Percentiles rank a stretch among this genome's conserved stretches.
Evolutionary conservation across 331 rosid genomes (phyloP).

Genomic region (Quercus phellos): DNA sequence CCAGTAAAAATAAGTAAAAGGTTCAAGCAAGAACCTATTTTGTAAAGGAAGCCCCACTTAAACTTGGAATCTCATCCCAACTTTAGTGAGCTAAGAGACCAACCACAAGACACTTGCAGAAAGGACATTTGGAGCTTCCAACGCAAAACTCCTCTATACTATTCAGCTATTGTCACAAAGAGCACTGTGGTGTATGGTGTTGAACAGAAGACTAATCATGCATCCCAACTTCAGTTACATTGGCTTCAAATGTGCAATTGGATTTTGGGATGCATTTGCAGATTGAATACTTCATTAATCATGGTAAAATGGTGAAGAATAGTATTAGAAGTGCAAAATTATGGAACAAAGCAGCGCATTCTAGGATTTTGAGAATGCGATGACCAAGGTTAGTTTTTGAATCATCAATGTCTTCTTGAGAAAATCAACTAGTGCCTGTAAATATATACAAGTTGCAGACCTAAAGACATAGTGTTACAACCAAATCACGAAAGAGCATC

Average conservation of each 20-base stretch:
- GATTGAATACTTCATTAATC: slow-evolving; percentile 5
- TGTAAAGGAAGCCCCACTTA: background rate
- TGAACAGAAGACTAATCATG: background rate
- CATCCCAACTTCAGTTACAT: slow-evolving; percentile 3
- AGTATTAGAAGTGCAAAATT: slow-evolving; percentile 8
- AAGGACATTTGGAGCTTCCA: background rate
- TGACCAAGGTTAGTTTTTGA: background rate
- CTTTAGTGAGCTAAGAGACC: background rate
- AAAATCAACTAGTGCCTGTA: background rate
- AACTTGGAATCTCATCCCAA: no score
- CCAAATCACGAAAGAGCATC: background rate
- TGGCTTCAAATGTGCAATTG: slow-evolving; percentile 19
- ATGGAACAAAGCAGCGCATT: slow-evolving; percentile 16
- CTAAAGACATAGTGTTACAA: background rate
- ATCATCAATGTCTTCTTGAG: background rate
- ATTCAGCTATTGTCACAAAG: background rate
- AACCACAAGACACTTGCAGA: background rate
- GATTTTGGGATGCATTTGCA: background rate
- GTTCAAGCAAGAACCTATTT: background rate
- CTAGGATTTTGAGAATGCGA: slow-evolving; percentile 19
- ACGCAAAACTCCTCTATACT: background rate
- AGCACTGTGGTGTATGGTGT: background rate
- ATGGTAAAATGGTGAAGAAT: slow-evolving; percentile 4
- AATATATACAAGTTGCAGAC: background rate
- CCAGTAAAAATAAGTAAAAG: background rate